Percentiles rank a stretch among this genome's conserved stretches.
phyloP scores from a whole-genome alignment of 306 rosid species.

The Citrullus amarus region DNA sequence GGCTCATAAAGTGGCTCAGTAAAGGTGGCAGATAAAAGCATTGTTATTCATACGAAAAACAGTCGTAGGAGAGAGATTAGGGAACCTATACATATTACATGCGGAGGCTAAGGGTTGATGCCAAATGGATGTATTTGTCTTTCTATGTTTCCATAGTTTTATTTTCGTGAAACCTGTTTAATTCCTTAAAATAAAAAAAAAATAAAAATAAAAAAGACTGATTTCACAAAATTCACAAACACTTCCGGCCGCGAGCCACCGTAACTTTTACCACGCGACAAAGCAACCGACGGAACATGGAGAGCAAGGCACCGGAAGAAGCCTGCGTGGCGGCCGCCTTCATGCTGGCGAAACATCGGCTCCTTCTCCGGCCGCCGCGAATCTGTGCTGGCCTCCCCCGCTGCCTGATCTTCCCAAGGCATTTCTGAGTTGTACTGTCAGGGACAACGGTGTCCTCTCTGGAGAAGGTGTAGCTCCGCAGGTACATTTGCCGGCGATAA shows the following conservation, averaged over 20 bases:
- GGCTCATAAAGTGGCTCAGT: no score
- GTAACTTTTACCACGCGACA: neutral
- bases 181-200: no score
- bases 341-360: neutral
- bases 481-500: constrained; percentile 4
- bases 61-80: no score
- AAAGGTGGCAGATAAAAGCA: no score
- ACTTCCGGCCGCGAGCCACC: neutral
- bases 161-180: no score
- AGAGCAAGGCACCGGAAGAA: neutral
- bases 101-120: no score
- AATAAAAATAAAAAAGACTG: neutral
- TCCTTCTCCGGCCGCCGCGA: neutral
- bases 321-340: neutral
- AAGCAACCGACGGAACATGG: neutral
- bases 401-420: neutral
- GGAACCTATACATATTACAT: no score
- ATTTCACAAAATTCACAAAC: neutral
- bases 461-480: constrained; percentile 10
- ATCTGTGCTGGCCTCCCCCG: neutral
- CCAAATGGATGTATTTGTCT: no score
- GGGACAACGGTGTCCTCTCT: neutral
- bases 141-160: no score
- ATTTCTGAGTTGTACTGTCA: neutral
- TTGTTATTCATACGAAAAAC: no score